phyloP scores from a whole-genome alignment of 1,284 basidiomycete genomes.

The Trichosporon coremiiforme region DNA sequence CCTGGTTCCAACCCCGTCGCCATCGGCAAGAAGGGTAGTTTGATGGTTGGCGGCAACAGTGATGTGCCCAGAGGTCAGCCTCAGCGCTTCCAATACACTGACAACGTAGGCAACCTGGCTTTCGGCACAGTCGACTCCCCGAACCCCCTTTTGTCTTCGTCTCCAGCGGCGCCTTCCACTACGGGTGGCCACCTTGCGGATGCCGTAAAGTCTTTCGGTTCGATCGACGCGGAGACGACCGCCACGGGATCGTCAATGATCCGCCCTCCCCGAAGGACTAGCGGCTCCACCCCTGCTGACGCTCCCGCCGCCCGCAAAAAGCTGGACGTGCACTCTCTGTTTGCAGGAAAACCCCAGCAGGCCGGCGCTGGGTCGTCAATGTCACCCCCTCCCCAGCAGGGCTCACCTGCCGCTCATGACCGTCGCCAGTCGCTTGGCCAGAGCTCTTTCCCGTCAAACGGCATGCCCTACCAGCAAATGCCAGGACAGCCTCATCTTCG shows the following conservation, averaged over 20 bases:
- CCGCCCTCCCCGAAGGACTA: constrained; percentile 46
- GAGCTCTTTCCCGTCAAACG: constrained; percentile 36
- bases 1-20: constrained; percentile 39
- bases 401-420: constrained; percentile 33
- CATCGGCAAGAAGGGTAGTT: constrained; percentile 45
- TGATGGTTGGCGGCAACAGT: constrained; percentile 50
- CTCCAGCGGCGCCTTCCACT: constrained; percentile 56
- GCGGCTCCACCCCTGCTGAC: constrained; percentile 34
- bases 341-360: constrained; percentile 45
- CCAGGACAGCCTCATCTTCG: constrained; percentile 37
- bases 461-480: constrained; percentile 33
- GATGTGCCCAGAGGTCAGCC: constrained; percentile 47
- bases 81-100: neutral
- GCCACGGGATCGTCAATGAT: constrained; percentile 51
- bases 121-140: constrained; percentile 79
- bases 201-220: constrained; percentile 74
- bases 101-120: constrained; percentile 55
- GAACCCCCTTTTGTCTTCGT: constrained; percentile 54
- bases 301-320: constrained; percentile 27
- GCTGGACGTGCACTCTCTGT: constrained; percentile 49
- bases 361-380: constrained; percentile 26
- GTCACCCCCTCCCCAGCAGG: constrained; percentile 33
- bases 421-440: constrained; percentile 42
- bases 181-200: constrained; percentile 54
- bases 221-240: constrained; percentile 62